These are phyloP conservation scores for Suillus subluteus DNA, from an alignment of 768 basidiomycete genomes.

Conservation along the genomic window DNA sequence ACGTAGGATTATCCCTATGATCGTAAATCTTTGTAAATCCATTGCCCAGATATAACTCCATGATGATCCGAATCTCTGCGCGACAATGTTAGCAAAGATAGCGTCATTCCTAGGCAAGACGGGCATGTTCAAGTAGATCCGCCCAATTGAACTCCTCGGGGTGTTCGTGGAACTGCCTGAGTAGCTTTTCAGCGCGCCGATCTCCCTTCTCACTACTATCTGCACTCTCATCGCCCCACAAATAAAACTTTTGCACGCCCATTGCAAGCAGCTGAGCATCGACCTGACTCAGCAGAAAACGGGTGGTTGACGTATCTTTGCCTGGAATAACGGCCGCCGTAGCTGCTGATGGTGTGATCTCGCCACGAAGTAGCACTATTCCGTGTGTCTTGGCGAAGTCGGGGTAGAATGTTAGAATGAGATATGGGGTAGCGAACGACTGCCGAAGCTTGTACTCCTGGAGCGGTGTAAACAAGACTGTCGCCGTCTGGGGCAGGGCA, in stretches of 20 bases:
- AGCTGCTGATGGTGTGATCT: constrained; percentile 75
- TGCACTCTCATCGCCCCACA: constrained; percentile 50
- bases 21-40: background rate
- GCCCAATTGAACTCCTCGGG: constrained; percentile 85
- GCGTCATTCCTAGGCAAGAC: constrained; percentile 18
- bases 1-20: background rate
- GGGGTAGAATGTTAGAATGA: constrained; percentile 90
- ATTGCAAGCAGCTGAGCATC: constrained; percentile 86
- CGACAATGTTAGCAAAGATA: background rate
- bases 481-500: constrained; percentile 60
- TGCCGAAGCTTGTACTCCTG: constrained; percentile 89
- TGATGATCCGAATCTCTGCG: background rate
- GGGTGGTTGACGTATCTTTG: constrained; percentile 18
- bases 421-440: constrained; percentile 87
- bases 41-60: background rate
- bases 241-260: constrained; percentile 84
- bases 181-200: constrained; percentile 41
- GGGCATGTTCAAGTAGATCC: constrained; percentile 62
- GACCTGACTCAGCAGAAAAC: constrained; percentile 69
- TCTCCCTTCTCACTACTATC: background rate
- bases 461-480: constrained; percentile 89
- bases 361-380: constrained; percentile 86
- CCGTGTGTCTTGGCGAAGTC: constrained; percentile 82
- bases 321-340: constrained; percentile 40
- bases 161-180: constrained; percentile 76